Conservation (phyloP, 805 yeast genomes). For the Lipomyces starkeyi region DNA sequence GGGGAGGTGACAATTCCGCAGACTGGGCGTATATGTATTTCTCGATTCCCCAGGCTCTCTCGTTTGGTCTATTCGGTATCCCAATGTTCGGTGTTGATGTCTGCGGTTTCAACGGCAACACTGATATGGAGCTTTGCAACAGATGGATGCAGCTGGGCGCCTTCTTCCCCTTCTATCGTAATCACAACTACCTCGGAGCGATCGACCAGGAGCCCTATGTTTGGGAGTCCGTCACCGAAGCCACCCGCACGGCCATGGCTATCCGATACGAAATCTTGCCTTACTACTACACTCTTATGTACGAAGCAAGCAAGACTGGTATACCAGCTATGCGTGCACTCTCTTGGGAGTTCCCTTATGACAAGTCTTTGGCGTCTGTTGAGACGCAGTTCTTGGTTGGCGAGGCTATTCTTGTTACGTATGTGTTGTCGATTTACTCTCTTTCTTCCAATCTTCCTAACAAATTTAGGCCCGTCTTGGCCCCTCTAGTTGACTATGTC, state of each 20-base stretch:
- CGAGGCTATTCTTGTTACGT: constrained; percentile 56
- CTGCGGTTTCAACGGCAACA: constrained; percentile 27
- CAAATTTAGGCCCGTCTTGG: constrained; percentile 32
- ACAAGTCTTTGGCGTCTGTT: constrained; percentile 51
- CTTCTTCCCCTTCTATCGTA: constrained; percentile 48
- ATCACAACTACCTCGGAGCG: constrained; percentile 44
- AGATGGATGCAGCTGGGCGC: constrained; percentile 43
- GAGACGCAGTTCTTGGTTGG: constrained; percentile 79
- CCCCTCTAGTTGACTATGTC: constrained; percentile 50
- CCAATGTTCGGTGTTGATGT: constrained; percentile 25
- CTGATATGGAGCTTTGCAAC: constrained; percentile 41
- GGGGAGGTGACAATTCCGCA: constrained; percentile 65
- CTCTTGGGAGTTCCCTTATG: constrained; percentile 47
- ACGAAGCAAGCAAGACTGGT: constrained; percentile 59
- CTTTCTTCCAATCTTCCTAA: constrained; percentile 47
- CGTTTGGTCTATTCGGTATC: constrained; percentile 41
- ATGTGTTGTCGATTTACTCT: neutral
- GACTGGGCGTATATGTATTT: constrained; percentile 50
- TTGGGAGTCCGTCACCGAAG: constrained; percentile 43
- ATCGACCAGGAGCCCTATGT: constrained; percentile 46
- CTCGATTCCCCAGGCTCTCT: constrained; percentile 79
- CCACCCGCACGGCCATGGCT: constrained; percentile 39
- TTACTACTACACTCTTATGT: constrained; percentile 68
- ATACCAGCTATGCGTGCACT: constrained; percentile 69
- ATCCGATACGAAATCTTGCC: constrained; percentile 63